phyloP scores from a whole-genome alignment of 768 basidiomycete species.

The Lyophyllum atratum region DNA sequence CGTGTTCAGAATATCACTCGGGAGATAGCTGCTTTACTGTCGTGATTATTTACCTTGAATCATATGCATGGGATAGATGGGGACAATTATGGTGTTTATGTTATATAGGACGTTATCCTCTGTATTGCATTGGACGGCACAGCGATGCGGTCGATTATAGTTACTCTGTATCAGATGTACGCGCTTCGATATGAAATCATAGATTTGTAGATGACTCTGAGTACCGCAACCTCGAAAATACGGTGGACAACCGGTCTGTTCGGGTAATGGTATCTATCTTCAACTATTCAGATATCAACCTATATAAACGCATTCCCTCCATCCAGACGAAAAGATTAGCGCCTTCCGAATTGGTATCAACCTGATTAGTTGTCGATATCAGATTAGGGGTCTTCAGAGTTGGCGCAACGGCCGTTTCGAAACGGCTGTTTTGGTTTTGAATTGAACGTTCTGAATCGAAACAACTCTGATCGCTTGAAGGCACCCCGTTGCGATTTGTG shows the following conservation, averaged over 20 bases:
- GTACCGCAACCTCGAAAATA: too few species aligned
- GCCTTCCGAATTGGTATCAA: too few species aligned
- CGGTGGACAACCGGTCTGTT: not conserved
- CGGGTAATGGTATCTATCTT: too few species aligned
- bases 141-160: not conserved
- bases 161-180: not conserved
- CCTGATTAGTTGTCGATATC: too few species aligned
- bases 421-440: too few species aligned
- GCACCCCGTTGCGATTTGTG: too few species aligned
- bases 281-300: too few species aligned
- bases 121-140: slow-evolving; percentile 5
- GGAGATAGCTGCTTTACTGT: slow-evolving; percentile 51
- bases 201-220: not conserved
- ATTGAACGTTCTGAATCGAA: too few species aligned
- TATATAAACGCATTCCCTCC: too few species aligned
- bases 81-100: not conserved
- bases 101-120: not conserved
- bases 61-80: not conserved
- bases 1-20: slow-evolving; percentile 52
- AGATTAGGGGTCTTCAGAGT: not conserved
- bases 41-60: slow-evolving; percentile 15
- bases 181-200: not conserved
- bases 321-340: too few species aligned
- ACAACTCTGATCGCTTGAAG: too few species aligned
- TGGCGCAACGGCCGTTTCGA: too few species aligned